Evolutionary conservation across 2,329 filamentous ascomycete genomes (phyloP), one percentile per base, ranked within the genome.

Genomic region (Orbilia blumenaviensis): DNA sequence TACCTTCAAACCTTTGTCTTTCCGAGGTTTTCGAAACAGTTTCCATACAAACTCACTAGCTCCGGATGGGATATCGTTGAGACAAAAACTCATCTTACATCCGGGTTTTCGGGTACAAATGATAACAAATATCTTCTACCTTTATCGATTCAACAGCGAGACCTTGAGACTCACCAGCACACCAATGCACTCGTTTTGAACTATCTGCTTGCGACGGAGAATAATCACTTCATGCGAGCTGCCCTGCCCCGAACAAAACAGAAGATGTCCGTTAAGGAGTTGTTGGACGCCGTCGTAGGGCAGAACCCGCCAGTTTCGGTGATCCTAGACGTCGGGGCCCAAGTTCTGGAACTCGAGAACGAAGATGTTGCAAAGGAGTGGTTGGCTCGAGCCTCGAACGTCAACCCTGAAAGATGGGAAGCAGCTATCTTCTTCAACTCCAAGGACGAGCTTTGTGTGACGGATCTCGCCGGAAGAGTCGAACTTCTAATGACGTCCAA

Each of bases 31-130:
- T 85, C 88, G 75, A 88, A 86, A 21, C 87, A 91, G 71, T 92
- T 91, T 54, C 86, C 87, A 0, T 66, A 84, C 7, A 92, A 91
- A 74, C 81, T 92, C 0, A 88, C 87, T 0, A 85, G 88, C 0
- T 92, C 89, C 0, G 90, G 89, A 0, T 92, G 90, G 90, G 89
- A 92, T 74, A 82, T 92, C 16, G 88, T 83, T 0, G 75, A 79
- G 21, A 80, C 83, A 38, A 89, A 86, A 66, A 4, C 16, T 0
- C 82, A 87, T 18, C 84, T 85, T 0, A 89, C 86, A 0, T 89
- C 88, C 0, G 91, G 90, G 0, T 93, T 93, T 79, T 91, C 89
- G 66, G 90, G 90, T 0, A 93, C 90, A 0, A 90, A 89, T 23
- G 90, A 92, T 78, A 88, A 87, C 0, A 82, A 85, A 9, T 83